Conservation (phyloP, 2,329 filamentous ascomycete species). For the Talaromyces sp. region DNA sequence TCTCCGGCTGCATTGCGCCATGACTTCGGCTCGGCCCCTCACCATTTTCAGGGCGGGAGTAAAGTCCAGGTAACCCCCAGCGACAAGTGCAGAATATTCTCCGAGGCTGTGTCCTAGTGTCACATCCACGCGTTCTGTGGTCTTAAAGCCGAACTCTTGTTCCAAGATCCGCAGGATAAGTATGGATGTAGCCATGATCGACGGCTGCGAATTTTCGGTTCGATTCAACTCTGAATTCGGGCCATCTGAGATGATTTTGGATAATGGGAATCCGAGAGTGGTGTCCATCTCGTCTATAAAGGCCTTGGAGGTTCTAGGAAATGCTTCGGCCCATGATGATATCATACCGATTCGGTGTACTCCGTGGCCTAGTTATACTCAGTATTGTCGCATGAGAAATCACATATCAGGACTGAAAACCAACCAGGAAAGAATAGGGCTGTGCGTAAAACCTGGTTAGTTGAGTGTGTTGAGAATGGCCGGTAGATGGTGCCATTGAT, state of each 20-base stretch:
- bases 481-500: conserved; percentile 5
- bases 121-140: conserved; percentile 67
- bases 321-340: conserved; percentile 77
- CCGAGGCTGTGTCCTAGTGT: conserved; percentile 87
- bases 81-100: conserved; percentile 86
- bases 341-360: conserved; percentile 88
- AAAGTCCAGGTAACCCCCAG: conserved; percentile 73
- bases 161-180: conserved; percentile 85
- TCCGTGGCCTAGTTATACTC: conserved; percentile 63
- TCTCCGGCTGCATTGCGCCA: conserved; percentile 68
- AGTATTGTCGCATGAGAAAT: background rate
- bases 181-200: conserved; percentile 92
- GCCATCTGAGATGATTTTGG: conserved; percentile 70
- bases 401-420: conserved; percentile 4
- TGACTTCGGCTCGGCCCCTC: conserved; percentile 70
- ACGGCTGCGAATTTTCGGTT: conserved; percentile 85
- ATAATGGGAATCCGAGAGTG: conserved; percentile 68
- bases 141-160: conserved; percentile 72
- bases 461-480: background rate
- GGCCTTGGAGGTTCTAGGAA: conserved; percentile 69
- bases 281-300: conserved; percentile 82
- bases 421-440: conserved; percentile 45
- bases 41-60: conserved; percentile 73
- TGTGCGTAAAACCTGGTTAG: conserved; percentile 26
- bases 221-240: conserved; percentile 71